Evolutionary conservation across 1,139 yeast genomes (phyloP), one percentile per base, ranked within the genome.

Genomic region (Pneumocystis oryctolagi): DNA sequence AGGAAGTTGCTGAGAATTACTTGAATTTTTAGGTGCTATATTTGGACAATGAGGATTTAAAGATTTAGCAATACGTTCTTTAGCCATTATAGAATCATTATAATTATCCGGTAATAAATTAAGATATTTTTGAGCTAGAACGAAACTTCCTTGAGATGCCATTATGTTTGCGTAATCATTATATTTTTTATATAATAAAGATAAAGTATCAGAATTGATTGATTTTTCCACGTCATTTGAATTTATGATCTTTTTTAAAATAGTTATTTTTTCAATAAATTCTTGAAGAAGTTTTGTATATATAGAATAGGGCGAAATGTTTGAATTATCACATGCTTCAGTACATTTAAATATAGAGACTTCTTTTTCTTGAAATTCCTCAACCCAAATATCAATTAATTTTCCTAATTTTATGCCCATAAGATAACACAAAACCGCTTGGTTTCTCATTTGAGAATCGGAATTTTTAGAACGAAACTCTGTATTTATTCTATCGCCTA

Each of bases 391-490:
- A 25, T 78, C 74, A 2, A 96, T 83, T 62, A 88, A 84, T 71
- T 85, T 87, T 67, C 87, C 94, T 62, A 90, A 78, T 20, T 92
- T 84, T 60, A 84, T 81, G 55, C 96, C 96, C 16, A 90, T 88
- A 68, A 89, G 78, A 73, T 85, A 92, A 70, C 94, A 84, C 55
- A 82, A 73, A 63, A 90, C 77, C 1, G 98, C 96, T 71, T 83
- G 80, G 69, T 84, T 82, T 73, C 97, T 82, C 6, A 76, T 71
- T 61, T 67, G 65, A 28, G 61, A 64, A 31, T 69, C 65, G 6
- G 60, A 35, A 16, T 61, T 61, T 8, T 58, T 58, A 42, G 55
- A 56, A 16, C 66, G 65, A 47, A 47, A 47, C 14, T 69, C 68
- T 37, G 69, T 71, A 62, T 82, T 73, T 18, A 85, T 72, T 66